Evolutionary conservation across 192 early-diverging fungal genomes (phyloP), one percentile per base, ranked within the genome.

Genomic region (Phycomyces nitens): DNA sequence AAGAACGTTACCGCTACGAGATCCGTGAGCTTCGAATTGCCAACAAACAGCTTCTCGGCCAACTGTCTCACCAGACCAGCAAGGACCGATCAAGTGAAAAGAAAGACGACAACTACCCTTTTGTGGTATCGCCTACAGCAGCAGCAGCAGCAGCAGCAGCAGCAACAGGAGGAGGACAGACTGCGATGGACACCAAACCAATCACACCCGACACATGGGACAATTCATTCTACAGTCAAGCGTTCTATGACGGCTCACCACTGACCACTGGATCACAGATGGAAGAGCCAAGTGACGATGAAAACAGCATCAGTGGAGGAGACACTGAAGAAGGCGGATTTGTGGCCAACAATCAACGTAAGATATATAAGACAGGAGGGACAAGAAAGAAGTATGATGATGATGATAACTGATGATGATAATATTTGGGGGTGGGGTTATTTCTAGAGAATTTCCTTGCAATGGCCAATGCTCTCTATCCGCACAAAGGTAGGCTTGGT

Each of bases 1-100:
- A 66, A 51, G 64, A 66, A 24, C 23, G 21, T 16, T 66, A 58
- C 51, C 64, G 47, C 18, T 20, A 56, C 14, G 64, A 66, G 49
- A 66, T 66, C 12, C 42, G 56, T 39, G 14, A 57, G 23, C 47
- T 66, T 20, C 44, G 56, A 24, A 1, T 58, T 16, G 64, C 27
- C 6, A 66, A 66, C 29, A 38, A 39, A 11, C 41, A 44, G 21
- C 24, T 59, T 14, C 41, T 59, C 1, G 18, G 18, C 11, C 44
- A 47, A 47, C 44, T 47, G 2, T 47, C 44, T 3, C 44, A 47
- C 44, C 44, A 47, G 18, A 47, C 44, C 3, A 47, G 2, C 44
- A 47, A 47, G 44, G 44, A 47, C 2, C 3, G 44, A 47, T 2
- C 18, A 3, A 47, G 18, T 18, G 44, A 47, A 18, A 47, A 47